phyloP scores from a whole-genome alignment of 257 asterid species.

The Knoxia roxburghii region DNA sequence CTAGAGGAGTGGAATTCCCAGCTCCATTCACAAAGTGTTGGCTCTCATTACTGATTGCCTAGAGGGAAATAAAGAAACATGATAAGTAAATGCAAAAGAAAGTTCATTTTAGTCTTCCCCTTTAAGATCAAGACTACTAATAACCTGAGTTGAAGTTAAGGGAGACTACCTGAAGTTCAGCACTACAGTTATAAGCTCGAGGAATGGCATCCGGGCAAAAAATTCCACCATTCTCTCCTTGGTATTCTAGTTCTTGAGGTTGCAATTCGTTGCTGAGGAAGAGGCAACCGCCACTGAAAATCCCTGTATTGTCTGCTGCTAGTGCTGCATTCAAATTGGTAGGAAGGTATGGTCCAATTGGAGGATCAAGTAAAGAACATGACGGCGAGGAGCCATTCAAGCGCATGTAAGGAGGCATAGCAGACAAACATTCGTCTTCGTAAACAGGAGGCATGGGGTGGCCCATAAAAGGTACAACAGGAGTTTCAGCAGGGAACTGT shows the following conservation, averaged over 20 bases:
- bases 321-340: constrained; percentile 35
- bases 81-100: not conserved
- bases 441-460: constrained; percentile 32
- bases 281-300: constrained; percentile 33
- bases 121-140: not conserved
- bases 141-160: not conserved
- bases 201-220: constrained; percentile 50
- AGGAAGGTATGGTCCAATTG: constrained; percentile 37
- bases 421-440: constrained; percentile 45
- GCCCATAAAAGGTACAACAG: constrained; percentile 30
- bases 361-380: constrained; percentile 45
- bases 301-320: constrained; percentile 41
- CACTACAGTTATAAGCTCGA: constrained; percentile 46
- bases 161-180: constrained; percentile 61
- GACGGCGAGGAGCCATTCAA: constrained; percentile 32
- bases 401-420: constrained; percentile 39
- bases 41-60: constrained; percentile 63
- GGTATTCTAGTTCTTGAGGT: constrained; percentile 61
- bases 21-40: constrained; percentile 55
- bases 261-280: constrained; percentile 44
- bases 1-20: constrained; percentile 43
- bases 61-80: not conserved
- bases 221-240: constrained; percentile 52
- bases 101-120: not conserved
- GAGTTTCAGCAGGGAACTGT: constrained; percentile 27